Percentiles rank a stretch among this genome's conserved stretches.
These are phyloP conservation scores for Sclerotinia spermophila DNA, from an alignment of 2,329 filamentous ascomycete species.

Conservation along the genomic window DNA sequence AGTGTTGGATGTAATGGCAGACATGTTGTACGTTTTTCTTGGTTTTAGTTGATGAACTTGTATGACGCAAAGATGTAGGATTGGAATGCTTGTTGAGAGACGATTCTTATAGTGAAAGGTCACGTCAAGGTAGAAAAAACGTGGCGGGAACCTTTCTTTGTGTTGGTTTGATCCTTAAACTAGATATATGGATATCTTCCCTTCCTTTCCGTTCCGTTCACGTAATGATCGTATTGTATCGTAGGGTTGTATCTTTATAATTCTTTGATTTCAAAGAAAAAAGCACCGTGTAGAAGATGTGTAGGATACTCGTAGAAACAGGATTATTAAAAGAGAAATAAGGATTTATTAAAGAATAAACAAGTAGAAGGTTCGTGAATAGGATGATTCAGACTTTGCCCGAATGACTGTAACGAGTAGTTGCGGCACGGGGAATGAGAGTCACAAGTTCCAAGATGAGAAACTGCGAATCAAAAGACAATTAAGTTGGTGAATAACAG, in stretches of 20 bases:
- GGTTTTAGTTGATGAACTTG: not conserved
- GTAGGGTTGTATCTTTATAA: not conserved
- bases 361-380: not conserved
- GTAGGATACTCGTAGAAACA: not conserved
- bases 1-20: conserved; percentile 34
- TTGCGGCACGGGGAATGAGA: conserved; percentile 1
- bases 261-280: not conserved
- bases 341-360: not conserved
- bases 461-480: conserved; percentile 10
- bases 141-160: conserved; percentile 11
- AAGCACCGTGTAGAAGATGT: not conserved
- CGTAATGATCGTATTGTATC: not conserved
- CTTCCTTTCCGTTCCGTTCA: conserved; percentile 6
- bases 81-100: not conserved
- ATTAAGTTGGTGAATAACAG: conserved; percentile 13
- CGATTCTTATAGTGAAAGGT: not conserved
- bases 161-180: not conserved
- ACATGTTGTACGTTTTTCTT: conserved; percentile 15
- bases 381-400: conserved; percentile 5
- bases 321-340: not conserved
- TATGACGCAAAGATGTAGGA: not conserved
- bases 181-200: not conserved
- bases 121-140: not conserved
- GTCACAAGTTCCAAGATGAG: conserved; percentile 4
- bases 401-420: conserved; percentile 10